Conservation (phyloP, 1,284 basidiomycete species). For the Ceratobasidium sp. region DNA sequence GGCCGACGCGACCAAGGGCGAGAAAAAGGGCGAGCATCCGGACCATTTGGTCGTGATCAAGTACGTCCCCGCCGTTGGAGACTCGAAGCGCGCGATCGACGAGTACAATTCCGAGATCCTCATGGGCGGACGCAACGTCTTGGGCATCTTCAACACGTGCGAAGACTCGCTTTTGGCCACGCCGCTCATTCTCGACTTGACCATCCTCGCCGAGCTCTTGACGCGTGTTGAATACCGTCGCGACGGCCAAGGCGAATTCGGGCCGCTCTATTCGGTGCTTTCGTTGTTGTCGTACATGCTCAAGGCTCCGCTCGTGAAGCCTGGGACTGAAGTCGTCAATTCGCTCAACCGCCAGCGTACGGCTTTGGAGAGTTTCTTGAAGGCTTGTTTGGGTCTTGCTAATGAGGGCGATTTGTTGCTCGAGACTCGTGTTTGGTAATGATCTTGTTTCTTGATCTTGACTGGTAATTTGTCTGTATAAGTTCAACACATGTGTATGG, state of each 20-base stretch:
- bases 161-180: constrained; percentile 98
- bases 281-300: constrained; percentile 95
- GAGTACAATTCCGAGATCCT: constrained; percentile 94
- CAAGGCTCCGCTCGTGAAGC: constrained; percentile 98
- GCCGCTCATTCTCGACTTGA: constrained; percentile 93
- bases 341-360: constrained; percentile 94
- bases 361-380: constrained; percentile 92
- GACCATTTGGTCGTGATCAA: constrained; percentile 98
- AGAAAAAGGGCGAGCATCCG: constrained; percentile 90
- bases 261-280: constrained; percentile 87
- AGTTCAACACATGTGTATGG: constrained; percentile 37
- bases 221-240: constrained; percentile 92
- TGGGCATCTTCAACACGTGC: constrained; percentile 97
- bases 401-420: constrained; percentile 84
- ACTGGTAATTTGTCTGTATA: not conserved
- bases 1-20: constrained; percentile 77
- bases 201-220: constrained; percentile 94
- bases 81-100: constrained; percentile 97
- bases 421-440: constrained; percentile 86
- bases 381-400: constrained; percentile 92
- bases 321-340: constrained; percentile 88
- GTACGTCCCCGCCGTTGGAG: constrained; percentile 93
- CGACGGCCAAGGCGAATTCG: constrained; percentile 69
- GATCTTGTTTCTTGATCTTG: constrained; percentile 50
- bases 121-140: constrained; percentile 77